phyloP scores from a whole-genome alignment of 2,329 filamentous ascomycete genomes.

The Elsinoe ampelina region DNA sequence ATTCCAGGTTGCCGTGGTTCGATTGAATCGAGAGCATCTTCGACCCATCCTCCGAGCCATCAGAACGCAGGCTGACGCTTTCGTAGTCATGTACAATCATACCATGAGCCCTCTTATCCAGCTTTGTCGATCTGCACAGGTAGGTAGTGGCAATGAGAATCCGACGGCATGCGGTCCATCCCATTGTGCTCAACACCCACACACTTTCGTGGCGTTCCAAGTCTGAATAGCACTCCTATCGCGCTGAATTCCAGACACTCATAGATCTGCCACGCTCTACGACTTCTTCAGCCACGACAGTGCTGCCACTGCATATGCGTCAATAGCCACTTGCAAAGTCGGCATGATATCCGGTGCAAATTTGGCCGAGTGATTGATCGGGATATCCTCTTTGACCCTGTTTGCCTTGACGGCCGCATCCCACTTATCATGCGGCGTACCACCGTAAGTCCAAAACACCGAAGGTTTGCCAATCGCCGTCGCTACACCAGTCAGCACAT shows the following conservation, averaged over 20 bases:
- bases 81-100: not conserved
- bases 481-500: conserved; percentile 22
- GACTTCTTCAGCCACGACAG: conserved; percentile 26
- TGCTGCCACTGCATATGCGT: conserved; percentile 29
- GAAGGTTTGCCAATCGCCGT: conserved; percentile 39
- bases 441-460: conserved; percentile 49
- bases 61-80: not conserved
- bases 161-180: no score
- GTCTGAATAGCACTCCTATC: no score
- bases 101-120: not conserved
- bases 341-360: conserved; percentile 53
- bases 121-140: not conserved
- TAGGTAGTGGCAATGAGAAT: no score
- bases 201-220: no score
- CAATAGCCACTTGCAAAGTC: conserved; percentile 44
- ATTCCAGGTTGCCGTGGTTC: conserved; percentile 45
- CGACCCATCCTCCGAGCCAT: not conserved
- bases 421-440: conserved; percentile 42
- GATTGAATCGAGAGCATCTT: not conserved
- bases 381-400: conserved; percentile 39
- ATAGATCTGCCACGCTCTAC: not conserved
- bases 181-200: no score
- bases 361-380: conserved; percentile 50
- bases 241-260: no score
- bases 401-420: conserved; percentile 41